Evolutionary conservation across 305 asterid species (phyloP), one percentile per base, ranked within the genome.

Genomic region (Solanum chacoense): DNA sequence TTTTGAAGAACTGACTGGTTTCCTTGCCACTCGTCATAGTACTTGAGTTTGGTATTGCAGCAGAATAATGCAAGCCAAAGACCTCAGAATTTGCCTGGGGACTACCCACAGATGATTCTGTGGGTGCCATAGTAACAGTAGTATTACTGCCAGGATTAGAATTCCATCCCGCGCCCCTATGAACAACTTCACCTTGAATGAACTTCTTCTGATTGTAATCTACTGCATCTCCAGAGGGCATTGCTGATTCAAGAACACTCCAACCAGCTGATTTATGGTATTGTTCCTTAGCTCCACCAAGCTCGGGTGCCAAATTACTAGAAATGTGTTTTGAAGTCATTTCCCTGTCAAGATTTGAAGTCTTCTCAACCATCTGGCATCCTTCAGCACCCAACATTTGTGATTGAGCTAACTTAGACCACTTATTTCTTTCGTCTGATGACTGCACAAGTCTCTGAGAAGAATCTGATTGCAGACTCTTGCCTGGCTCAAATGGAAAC

Each of bases 371-470:
- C 36, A 84, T 71, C 84, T 90, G 92, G 88, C 92, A 88, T 67
- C 89, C 94, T 89, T 90, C 95, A 89, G 94, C 91, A 84, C 89
- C 90, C 85, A 92, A 89, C 29, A 91, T 93, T 83, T 86, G 92
- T 32, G 75, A 87, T 63, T 91, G 88, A 63, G 88, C 87, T 18
- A 90, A 87, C 87, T 90, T 93, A 55, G 93, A 90, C 92, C 92
- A 90, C 86, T 89, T 91, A 84, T 92, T 93, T 81, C 93, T 91
- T 91, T 90, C 96, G 26, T 87, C 93, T 83, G 90, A 90, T 59
- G 95, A 79, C 84, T 87, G 93, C 72, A 91, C 91, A 87, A 91
- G 91, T 91, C 93, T 93, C 89, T 92, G 94, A 89, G 96, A 88
- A 91, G 88, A 89, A 87, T 90, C 93, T 85, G 88, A 67, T 38